These are phyloP conservation scores for Amanita pseudoporphyria DNA, from an alignment of 768 basidiomycete genomes.

Conservation along the genomic window DNA sequence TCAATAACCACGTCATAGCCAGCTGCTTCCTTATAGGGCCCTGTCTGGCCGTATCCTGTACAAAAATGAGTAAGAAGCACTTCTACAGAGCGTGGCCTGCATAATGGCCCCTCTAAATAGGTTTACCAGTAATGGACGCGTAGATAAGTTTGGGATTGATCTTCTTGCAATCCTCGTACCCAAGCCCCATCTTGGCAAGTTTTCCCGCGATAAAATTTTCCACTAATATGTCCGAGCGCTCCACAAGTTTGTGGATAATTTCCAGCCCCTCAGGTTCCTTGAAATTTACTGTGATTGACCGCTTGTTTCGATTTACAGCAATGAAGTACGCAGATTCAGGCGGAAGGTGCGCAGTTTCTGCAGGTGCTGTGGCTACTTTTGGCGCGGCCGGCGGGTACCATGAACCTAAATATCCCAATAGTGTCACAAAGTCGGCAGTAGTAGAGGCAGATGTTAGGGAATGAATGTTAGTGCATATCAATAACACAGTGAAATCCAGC, in stretches of 20 bases:
- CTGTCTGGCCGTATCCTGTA: conserved; percentile 58
- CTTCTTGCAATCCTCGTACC: conserved; percentile 70
- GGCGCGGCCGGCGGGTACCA: conserved; percentile 61
- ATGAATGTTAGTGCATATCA: not conserved
- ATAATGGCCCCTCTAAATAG: conserved; percentile 2
- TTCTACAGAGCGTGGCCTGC: not conserved
- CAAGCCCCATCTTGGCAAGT: conserved; percentile 74
- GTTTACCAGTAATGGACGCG: conserved; percentile 74
- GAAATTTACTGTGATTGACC: conserved; percentile 84
- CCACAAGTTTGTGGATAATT: conserved; percentile 62
- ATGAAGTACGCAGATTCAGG: conserved; percentile 93
- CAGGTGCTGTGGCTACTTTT: conserved; percentile 34
- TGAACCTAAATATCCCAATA: conserved; percentile 32
- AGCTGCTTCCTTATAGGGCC: conserved; percentile 73
- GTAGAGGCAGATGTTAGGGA: not conserved
- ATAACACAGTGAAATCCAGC: conserved; percentile 6
- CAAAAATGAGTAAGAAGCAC: not conserved
- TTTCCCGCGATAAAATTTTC: conserved; percentile 88
- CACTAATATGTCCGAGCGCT: conserved; percentile 74
- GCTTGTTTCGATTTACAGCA: conserved; percentile 80
- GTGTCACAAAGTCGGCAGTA: not conserved
- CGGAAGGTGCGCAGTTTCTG: conserved; percentile 54
- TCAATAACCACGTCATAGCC: conserved; percentile 87
- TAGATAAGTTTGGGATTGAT: conserved; percentile 81
- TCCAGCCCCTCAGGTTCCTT: conserved; percentile 70